These are phyloP conservation scores for Glomus cerebriforme DNA, from an alignment of 192 early-diverging fungal species.

Conservation along the genomic window DNA sequence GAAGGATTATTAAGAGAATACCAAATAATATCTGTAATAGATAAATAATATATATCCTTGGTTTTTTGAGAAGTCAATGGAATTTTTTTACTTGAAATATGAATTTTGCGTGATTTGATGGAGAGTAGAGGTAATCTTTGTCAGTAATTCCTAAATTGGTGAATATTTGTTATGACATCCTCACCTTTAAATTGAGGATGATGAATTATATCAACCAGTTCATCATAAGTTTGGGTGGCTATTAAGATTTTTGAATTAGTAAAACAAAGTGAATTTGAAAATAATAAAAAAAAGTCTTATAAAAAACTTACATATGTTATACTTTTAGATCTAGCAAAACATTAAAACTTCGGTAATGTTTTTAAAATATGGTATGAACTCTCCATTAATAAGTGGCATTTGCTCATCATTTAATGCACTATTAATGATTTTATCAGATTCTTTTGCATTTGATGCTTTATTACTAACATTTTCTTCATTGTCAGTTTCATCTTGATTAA, in stretches of 20 bases:
- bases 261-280: background rate
- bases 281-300: background rate
- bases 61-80: background rate
- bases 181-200: background rate
- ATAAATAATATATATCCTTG: background rate
- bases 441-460: background rate
- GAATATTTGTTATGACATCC: no score
- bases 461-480: background rate
- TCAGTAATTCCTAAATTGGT: background rate
- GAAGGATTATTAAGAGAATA: background rate
- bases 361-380: background rate
- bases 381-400: background rate
- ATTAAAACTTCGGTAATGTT: background rate
- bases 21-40: constrained; percentile 1
- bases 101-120: background rate
- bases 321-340: background rate
- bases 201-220: no score
- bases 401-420: background rate
- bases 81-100: background rate
- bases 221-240: no score
- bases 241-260: background rate
- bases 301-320: constrained; percentile 13
- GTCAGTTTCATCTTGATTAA: background rate
- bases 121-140: background rate
- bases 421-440: constrained; percentile 5